These are phyloP conservation scores for Lasiodiplodia theobromae DNA, from an alignment of 2,329 filamentous ascomycete species.

Conservation along the genomic window DNA sequence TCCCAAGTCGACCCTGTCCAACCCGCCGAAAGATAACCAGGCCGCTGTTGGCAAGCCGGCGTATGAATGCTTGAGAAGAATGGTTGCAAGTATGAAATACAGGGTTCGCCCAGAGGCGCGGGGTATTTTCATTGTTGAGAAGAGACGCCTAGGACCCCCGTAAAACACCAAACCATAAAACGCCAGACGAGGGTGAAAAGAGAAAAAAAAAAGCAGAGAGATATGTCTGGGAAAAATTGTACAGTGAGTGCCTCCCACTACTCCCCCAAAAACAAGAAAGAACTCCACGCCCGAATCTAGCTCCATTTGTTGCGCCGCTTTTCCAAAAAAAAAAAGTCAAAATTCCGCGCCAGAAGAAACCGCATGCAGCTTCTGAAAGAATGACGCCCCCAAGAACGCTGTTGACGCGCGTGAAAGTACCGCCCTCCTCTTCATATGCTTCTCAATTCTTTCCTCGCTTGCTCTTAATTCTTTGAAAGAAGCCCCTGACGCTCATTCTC, in stretches of 20 bases:
- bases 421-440: neutral
- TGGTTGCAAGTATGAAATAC: neutral
- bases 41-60: neutral
- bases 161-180: neutral
- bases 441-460: constrained; percentile 11
- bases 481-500: constrained; percentile 24
- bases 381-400: neutral
- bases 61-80: neutral
- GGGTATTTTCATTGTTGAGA: constrained; percentile 14
- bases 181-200: neutral
- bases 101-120: constrained; percentile 6
- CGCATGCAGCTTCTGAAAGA: neutral
- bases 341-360: neutral
- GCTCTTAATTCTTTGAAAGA: constrained; percentile 27
- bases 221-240: neutral
- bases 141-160: constrained; percentile 2
- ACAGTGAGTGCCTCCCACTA: constrained; percentile 10
- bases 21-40: neutral
- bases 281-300: neutral
- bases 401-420: neutral
- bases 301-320: neutral
- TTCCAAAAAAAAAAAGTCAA: neutral
- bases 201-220: neutral
- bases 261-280: neutral
- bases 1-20: neutral